Percentiles rank a stretch among this genome's conserved stretches.
These are phyloP conservation scores for Kalmanozyma brasiliensis DNA, from an alignment of 1,284 basidiomycete species.

Conservation along the genomic window DNA sequence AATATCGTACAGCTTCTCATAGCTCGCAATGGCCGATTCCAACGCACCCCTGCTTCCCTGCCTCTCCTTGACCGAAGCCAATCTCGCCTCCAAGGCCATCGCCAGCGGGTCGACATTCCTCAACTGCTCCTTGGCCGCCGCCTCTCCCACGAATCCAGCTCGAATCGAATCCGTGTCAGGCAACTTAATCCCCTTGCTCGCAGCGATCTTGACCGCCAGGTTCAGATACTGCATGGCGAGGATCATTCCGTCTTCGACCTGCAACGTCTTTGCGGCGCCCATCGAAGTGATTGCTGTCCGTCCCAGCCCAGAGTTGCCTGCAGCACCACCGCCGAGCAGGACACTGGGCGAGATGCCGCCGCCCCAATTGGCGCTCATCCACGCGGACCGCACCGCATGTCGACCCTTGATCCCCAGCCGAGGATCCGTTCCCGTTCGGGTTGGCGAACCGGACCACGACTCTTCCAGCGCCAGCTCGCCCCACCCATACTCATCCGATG, in stretches of 20 bases:
- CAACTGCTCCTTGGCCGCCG: constrained; percentile 36
- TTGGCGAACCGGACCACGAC: constrained; percentile 34
- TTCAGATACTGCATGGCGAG: constrained; percentile 55
- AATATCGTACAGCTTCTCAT: constrained; percentile 41
- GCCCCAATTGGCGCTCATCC: constrained; percentile 64
- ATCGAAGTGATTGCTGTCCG: constrained; percentile 34
- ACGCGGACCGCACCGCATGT: constrained; percentile 61
- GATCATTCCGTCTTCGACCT: constrained; percentile 47
- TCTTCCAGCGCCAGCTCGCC: constrained; percentile 37
- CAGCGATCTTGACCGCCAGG: constrained; percentile 48
- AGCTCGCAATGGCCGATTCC: constrained; percentile 27
- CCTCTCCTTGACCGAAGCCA: constrained; percentile 43
- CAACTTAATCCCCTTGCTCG: constrained; percentile 47
- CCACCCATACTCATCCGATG: constrained; percentile 46
- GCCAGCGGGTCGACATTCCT: constrained; percentile 43
- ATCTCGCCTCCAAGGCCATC: constrained; percentile 29
- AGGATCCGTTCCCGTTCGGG: constrained; percentile 49
- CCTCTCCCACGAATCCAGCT: constrained; percentile 22
- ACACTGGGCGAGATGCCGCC: constrained; percentile 58
- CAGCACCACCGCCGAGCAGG: constrained; percentile 44
- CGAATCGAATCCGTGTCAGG: constrained; percentile 46
- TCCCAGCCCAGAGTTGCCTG: constrained; percentile 28
- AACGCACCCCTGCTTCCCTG: constrained; percentile 36
- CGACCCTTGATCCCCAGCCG: constrained; percentile 59
- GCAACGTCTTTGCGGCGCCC: constrained; percentile 20